These are phyloP conservation scores for Acanthamoeba lenticulata DNA, from an alignment of 208 protist species.

Conservation along the genomic window DNA sequence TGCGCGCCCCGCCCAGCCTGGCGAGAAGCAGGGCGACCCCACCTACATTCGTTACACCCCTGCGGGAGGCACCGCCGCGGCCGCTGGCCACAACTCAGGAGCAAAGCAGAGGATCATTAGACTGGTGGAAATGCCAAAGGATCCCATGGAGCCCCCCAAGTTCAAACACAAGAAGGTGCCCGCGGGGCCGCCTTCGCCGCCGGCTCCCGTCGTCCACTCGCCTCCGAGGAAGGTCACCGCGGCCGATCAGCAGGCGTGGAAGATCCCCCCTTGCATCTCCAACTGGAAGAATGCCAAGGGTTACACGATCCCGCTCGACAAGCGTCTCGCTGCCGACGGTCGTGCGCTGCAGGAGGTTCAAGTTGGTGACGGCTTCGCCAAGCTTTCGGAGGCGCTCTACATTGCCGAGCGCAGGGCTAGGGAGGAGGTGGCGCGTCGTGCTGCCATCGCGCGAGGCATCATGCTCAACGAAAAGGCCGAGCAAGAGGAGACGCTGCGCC, in stretches of 20 bases:
- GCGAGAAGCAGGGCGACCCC: constrained; percentile 60
- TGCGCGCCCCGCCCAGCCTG: constrained; percentile 57
- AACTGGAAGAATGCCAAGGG: constrained; percentile 96
- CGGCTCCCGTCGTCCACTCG: constrained; percentile 88
- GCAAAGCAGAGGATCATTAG: constrained; percentile 84
- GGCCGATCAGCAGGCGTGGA: constrained; percentile 89
- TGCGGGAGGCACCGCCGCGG: constrained; percentile 31
- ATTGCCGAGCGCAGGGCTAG: constrained; percentile 89
- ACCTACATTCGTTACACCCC: constrained; percentile 87
- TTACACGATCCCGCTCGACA: constrained; percentile 94
- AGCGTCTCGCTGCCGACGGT: constrained; percentile 93
- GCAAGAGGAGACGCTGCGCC: constrained; percentile 87
- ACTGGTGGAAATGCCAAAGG: constrained; percentile 87
- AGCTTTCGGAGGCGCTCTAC: constrained; percentile 91
- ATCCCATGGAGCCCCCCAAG: constrained; percentile 92
- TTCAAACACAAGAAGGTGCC: constrained; percentile 90
- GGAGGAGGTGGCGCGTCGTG: constrained; percentile 86
- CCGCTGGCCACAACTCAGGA: constrained; percentile 63
- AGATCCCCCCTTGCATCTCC: constrained; percentile 94
- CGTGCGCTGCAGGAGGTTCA: constrained; percentile 85
- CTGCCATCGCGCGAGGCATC: constrained; percentile 81
- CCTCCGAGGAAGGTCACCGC: constrained; percentile 80
- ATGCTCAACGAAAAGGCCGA: constrained; percentile 87
- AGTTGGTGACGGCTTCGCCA: constrained; percentile 92
- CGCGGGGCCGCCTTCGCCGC: constrained; percentile 81